These are phyloP conservation scores for Citropsis articulata DNA, from an alignment of 345 rosid species.

Conservation along the genomic window DNA sequence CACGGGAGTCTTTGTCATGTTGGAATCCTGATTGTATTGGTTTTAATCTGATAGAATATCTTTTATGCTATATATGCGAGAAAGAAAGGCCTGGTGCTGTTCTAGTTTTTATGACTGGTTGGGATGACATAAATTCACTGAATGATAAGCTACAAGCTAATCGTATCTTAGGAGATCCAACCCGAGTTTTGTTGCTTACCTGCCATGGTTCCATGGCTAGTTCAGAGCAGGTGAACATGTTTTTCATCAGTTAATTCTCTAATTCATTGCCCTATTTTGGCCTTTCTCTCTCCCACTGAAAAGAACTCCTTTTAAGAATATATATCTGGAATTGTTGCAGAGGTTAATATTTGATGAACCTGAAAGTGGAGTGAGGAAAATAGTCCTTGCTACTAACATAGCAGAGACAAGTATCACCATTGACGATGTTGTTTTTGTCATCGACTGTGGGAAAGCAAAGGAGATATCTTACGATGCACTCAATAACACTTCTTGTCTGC, in stretches of 20 bases:
- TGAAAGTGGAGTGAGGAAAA: slow-evolving; percentile 75
- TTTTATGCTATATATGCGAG: slow-evolving; percentile 68
- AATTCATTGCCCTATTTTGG: neutral
- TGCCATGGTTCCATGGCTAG: slow-evolving; percentile 99
- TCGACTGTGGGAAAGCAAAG: slow-evolving; percentile 96
- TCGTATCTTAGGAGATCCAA: slow-evolving; percentile 68
- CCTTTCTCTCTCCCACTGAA: neutral
- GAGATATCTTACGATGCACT: slow-evolving; percentile 95
- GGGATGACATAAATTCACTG: slow-evolving; percentile 89
- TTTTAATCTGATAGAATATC: slow-evolving; percentile 78
- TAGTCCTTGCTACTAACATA: slow-evolving; percentile 87
- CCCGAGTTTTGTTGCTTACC: slow-evolving; percentile 64
- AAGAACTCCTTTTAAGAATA: neutral
- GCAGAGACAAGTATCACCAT: slow-evolving; percentile 98
- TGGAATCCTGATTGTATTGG: slow-evolving; percentile 97
- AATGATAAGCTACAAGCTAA: slow-evolving; percentile 80
- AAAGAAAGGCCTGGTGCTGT: slow-evolving; percentile 77
- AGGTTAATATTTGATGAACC: slow-evolving; percentile 86
- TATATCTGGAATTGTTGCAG: slow-evolving; percentile 42
- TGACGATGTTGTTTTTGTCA: slow-evolving; percentile 80
- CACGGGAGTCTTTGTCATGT: slow-evolving; percentile 67
- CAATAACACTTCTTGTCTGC: slow-evolving; percentile 92
- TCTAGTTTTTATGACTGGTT: slow-evolving; percentile 91
- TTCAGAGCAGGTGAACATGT: slow-evolving; percentile 72
- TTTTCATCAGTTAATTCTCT: slow-evolving; percentile 1